A percentile compares a stretch with the other conserved stretches of the same genome.
These are phyloP conservation scores for Yamadazyma atmosphaerica DNA, from an alignment of 1,139 yeast genomes.

Conservation along the genomic window DNA sequence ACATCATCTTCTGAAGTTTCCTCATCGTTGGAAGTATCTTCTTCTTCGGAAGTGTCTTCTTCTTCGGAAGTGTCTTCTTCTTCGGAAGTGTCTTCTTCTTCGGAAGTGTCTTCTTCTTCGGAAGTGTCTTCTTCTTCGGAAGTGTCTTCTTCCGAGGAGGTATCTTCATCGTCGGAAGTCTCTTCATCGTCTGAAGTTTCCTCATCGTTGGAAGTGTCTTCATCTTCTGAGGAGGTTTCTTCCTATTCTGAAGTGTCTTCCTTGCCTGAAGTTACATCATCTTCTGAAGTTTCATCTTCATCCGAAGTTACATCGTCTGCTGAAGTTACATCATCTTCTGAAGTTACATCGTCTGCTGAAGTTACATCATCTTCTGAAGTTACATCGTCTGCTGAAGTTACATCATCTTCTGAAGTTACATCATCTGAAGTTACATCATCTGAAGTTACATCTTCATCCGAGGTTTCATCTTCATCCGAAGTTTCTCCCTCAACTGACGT, in stretches of 20 bases:
- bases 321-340: neutral
- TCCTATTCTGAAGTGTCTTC: neutral
- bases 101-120: neutral
- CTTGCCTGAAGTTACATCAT: neutral
- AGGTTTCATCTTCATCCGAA: neutral
- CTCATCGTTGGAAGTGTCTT: neutral
- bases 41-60: neutral
- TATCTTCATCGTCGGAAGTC: neutral
- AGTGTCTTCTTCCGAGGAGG: neutral
- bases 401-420: neutral
- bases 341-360: neutral
- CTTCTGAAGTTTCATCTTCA: neutral
- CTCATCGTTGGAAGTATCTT: neutral
- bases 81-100: neutral
- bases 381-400: neutral
- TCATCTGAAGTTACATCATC: neutral
- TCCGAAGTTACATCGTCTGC: neutral
- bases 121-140: neutral
- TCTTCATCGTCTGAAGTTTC: neutral
- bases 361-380: neutral
- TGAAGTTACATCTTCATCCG: neutral
- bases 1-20: neutral
- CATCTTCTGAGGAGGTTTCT: constrained; percentile 1
- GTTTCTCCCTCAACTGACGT: too few relatives aligned
- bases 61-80: neutral